Conservation (phyloP, 2,329 filamentous ascomycete species). For the Exutisphaerella laricina region DNA sequence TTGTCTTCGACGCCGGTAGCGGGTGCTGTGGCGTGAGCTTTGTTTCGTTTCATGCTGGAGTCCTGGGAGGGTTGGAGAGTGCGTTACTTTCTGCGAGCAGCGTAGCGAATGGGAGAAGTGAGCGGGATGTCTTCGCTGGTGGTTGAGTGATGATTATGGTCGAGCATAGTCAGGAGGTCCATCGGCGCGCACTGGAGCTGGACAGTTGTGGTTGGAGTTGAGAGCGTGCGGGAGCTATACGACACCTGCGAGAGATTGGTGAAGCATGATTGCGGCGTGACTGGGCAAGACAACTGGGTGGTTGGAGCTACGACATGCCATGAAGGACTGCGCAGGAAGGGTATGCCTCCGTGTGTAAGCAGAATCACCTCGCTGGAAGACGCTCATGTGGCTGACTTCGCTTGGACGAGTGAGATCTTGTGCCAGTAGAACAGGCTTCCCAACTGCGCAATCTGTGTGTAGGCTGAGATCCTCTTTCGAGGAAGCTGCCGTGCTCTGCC, state of each 20-base stretch:
- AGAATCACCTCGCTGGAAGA: constrained; percentile 52
- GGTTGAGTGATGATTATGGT: constrained; percentile 7
- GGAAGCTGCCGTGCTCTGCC: constrained; percentile 20
- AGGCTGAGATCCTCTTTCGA: constrained; percentile 30
- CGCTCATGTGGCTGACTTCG: constrained; percentile 34
- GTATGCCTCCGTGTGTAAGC: constrained; percentile 39
- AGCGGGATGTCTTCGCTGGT: constrained; percentile 44
- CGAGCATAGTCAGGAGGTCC: constrained; percentile 7
- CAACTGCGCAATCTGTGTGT: constrained; percentile 43
- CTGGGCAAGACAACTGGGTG: constrained; percentile 19
- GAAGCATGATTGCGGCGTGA: constrained; percentile 9
- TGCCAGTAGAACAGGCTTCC: constrained; percentile 33
- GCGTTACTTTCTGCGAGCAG: constrained; percentile 37
- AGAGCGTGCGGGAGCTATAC: constrained; percentile 21
- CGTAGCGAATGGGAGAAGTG: constrained; percentile 44
- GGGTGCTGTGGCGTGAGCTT: constrained; percentile 45
- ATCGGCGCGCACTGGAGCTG: constrained; percentile 23
- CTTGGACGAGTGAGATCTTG: constrained; percentile 53
- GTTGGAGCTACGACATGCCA: constrained; percentile 31
- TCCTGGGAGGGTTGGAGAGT: constrained; percentile 43
- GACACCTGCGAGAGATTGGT: constrained; percentile 25
- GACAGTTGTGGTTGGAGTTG: constrained; percentile 14
- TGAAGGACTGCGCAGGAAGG: constrained; percentile 28
- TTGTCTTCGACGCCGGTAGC: constrained; percentile 42
- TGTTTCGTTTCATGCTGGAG: constrained; percentile 36